Conservation (phyloP, 2,329 filamentous ascomycete genomes). For the Trichoderma harzianum region DNA sequence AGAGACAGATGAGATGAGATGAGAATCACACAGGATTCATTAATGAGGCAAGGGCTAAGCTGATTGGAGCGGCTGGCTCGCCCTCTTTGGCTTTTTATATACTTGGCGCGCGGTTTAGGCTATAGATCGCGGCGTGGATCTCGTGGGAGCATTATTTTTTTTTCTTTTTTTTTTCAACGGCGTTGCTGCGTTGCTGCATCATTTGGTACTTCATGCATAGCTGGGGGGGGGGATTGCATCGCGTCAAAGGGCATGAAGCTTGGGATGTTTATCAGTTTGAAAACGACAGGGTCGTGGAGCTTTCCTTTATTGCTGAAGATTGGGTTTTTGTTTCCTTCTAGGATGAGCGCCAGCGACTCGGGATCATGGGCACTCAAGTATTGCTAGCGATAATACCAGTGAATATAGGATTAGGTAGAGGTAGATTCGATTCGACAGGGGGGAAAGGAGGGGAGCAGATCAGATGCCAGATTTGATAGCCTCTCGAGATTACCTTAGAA, state of each 20-base stretch:
- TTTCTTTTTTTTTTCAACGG: slow-evolving; percentile 29
- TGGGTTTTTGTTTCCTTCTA: slow-evolving; percentile 9
- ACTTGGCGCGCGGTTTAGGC: slow-evolving; percentile 28
- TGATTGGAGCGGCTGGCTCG: slow-evolving; percentile 25
- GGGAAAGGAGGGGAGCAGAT: neutral
- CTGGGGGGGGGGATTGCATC: slow-evolving; percentile 27
- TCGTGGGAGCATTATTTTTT: slow-evolving; percentile 31
- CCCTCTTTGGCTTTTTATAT: slow-evolving; percentile 29
- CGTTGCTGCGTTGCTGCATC: slow-evolving; percentile 31
- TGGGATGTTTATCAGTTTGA: slow-evolving; percentile 18
- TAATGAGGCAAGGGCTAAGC: slow-evolving; percentile 14
- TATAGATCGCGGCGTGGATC: slow-evolving; percentile 31
- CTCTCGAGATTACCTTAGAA: neutral
- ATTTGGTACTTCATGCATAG: slow-evolving; percentile 27
- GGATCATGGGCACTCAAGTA: slow-evolving; percentile 9
- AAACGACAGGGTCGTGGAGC: slow-evolving; percentile 27
- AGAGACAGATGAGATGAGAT: neutral
- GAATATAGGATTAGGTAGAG: slow-evolving; percentile 18
- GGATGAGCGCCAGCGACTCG: slow-evolving; percentile 12
- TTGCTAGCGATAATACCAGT: slow-evolving; percentile 23
- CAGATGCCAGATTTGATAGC: neutral
- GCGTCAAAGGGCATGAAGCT: slow-evolving; percentile 24
- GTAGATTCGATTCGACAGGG: slow-evolving; percentile 13
- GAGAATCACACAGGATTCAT: slow-evolving; percentile 2
- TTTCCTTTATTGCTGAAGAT: slow-evolving; percentile 10